These are phyloP conservation scores for Clonostachys rosea DNA, from an alignment of 2,329 filamentous ascomycete genomes.

Conservation along the genomic window DNA sequence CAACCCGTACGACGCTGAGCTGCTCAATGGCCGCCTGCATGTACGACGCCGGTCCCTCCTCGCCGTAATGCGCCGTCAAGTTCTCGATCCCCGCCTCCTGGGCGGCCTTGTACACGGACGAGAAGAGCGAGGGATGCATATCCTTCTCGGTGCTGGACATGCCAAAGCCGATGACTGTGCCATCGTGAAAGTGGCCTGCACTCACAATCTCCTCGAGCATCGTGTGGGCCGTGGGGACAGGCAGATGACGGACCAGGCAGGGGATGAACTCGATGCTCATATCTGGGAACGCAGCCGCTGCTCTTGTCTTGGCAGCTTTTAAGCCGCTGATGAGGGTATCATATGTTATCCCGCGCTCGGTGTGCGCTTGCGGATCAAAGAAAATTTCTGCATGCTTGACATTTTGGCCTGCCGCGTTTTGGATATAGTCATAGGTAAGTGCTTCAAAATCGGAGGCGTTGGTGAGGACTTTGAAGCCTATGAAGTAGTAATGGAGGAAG, in stretches of 20 bases:
- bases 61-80: slow-evolving; percentile 44
- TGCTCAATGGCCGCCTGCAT: slow-evolving; percentile 35
- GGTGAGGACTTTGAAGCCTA: background rate
- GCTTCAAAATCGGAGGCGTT: slow-evolving; percentile 56
- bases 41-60: slow-evolving; percentile 39
- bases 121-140: slow-evolving; percentile 37
- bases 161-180: slow-evolving; percentile 37
- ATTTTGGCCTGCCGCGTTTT: slow-evolving; percentile 54
- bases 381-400: slow-evolving; percentile 72
- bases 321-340: slow-evolving; percentile 60
- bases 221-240: slow-evolving; percentile 65
- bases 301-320: slow-evolving; percentile 50
- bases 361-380: slow-evolving; percentile 75
- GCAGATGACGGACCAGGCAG: slow-evolving; percentile 67
- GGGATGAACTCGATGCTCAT: slow-evolving; percentile 63
- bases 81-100: slow-evolving; percentile 33
- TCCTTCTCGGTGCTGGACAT: slow-evolving; percentile 40
- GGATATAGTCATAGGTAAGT: slow-evolving; percentile 67
- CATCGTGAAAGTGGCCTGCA: slow-evolving; percentile 15
- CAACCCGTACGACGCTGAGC: background rate
- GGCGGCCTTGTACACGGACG: slow-evolving; percentile 22
- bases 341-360: slow-evolving; percentile 55
- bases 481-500: slow-evolving; percentile 1
- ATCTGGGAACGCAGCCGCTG: slow-evolving; percentile 50
- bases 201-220: slow-evolving; percentile 35